Evolutionary conservation across 2,329 filamentous ascomycete species (phyloP).

Genomic region (Neodidymelliopsis sp.): DNA sequence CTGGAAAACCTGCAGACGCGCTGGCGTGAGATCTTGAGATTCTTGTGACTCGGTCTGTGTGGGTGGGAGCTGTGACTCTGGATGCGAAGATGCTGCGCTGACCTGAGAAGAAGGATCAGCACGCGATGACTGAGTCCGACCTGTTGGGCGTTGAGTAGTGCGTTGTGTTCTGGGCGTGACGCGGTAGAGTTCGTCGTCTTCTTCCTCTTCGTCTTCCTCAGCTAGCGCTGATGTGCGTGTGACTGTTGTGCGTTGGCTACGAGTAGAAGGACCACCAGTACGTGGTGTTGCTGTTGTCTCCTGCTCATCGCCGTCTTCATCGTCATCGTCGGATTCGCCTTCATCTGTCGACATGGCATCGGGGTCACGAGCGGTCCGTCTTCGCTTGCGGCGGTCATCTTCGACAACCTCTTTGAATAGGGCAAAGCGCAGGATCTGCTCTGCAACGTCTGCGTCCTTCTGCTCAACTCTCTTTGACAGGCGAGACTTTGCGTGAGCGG

Average conservation of each 20-base stretch:
- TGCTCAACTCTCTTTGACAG: slow-evolving; percentile 89
- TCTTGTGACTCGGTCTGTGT: slow-evolving; percentile 57
- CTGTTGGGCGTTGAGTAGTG: slow-evolving; percentile 53
- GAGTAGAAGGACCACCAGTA: slow-evolving; percentile 50
- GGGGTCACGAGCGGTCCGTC: slow-evolving; percentile 72
- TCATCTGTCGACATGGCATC: slow-evolving; percentile 64
- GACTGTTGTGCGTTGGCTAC: slow-evolving; percentile 37
- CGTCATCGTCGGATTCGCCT: slow-evolving; percentile 65
- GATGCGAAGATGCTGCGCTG: slow-evolving; percentile 81
- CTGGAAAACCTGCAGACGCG: slow-evolving; percentile 78
- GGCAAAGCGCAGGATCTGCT: slow-evolving; percentile 89
- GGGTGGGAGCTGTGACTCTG: slow-evolving; percentile 72
- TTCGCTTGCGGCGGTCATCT: slow-evolving; percentile 80
- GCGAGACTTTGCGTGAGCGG: slow-evolving; percentile 91
- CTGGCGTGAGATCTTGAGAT: slow-evolving; percentile 62
- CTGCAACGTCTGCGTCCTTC: slow-evolving; percentile 84
- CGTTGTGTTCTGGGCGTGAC: slow-evolving; percentile 59
- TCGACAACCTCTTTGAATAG: slow-evolving; percentile 94
- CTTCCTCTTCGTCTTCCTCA: slow-evolving; percentile 57
- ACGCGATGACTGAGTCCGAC: slow-evolving; percentile 41
- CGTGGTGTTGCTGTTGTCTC: slow-evolving; percentile 41
- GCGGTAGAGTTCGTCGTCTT: slow-evolving; percentile 63
- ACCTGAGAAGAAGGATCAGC: slow-evolving; percentile 62
- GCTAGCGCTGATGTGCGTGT: slow-evolving; percentile 46
- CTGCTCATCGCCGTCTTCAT: slow-evolving; percentile 64